phyloP scores from a whole-genome alignment of 73 alveolate species.

The Paraurostyla sp. region DNA sequence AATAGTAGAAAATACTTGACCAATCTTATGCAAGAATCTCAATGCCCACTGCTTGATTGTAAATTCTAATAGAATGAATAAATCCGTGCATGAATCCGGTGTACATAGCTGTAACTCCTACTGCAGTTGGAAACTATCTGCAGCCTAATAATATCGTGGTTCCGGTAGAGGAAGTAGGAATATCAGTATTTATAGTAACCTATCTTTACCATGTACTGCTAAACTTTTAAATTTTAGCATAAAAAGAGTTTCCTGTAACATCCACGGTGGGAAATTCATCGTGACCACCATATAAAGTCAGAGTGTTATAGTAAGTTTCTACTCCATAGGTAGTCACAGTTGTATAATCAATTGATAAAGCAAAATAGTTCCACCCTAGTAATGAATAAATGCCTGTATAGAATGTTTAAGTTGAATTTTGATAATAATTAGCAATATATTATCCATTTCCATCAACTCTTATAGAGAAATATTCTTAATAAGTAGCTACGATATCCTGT shows the following conservation, averaged over 20 bases:
- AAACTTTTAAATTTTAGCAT: conserved; percentile 35
- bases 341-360: background rate
- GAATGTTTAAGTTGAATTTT: background rate
- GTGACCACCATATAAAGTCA: conserved; percentile 12
- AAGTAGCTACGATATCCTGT: background rate
- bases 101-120: background rate
- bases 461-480: background rate
- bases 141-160: background rate
- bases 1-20: background rate
- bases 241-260: background rate
- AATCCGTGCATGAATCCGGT: conserved; percentile 55
- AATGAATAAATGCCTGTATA: conserved; percentile 36
- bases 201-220: conserved; percentile 26
- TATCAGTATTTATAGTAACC: background rate
- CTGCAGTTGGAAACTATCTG: conserved; percentile 10
- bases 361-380: conserved; percentile 26
- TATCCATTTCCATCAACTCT: conserved; percentile 46
- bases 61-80: conserved; percentile 13
- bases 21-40: conserved; percentile 30
- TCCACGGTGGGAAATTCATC: conserved; percentile 7
- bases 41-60: conserved; percentile 35
- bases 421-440: background rate
- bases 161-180: background rate
- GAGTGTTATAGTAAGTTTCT: background rate
- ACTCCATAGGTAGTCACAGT: background rate